phyloP scores from a whole-genome alignment of 805 yeast genomes.

The Ogataea nitratoaversa region DNA sequence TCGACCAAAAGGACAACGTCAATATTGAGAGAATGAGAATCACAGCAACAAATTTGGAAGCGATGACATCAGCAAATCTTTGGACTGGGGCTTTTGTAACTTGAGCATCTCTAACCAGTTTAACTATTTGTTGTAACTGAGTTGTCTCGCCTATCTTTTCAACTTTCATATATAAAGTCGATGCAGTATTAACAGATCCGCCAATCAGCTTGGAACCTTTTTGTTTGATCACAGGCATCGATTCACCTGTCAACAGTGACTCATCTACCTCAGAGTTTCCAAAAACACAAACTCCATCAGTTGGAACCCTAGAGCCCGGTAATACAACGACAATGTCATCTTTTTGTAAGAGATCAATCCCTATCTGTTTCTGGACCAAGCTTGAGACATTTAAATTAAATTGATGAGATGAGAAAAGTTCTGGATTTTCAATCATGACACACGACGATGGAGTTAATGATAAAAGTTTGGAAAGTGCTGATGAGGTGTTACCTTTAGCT shows the following conservation, averaged over 20 bases:
- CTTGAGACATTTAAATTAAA: conserved; percentile 5
- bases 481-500: conserved; percentile 91
- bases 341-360: conserved; percentile 72
- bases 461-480: conserved; percentile 77
- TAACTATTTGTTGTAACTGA: conserved; percentile 81
- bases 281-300: conserved; percentile 77
- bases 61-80: conserved; percentile 77
- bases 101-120: conserved; percentile 86
- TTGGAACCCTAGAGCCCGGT: conserved; percentile 88
- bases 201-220: conserved; percentile 69
- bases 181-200: conserved; percentile 85
- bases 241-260: conserved; percentile 88
- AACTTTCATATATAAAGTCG: conserved; percentile 65
- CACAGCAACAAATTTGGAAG: conserved; percentile 79
- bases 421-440: conserved; percentile 48
- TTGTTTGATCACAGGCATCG: conserved; percentile 64
- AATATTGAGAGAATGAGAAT: conserved; percentile 56
- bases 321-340: conserved; percentile 72
- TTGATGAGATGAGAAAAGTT: conserved; percentile 5
- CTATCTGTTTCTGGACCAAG: conserved; percentile 42
- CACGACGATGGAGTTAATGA: conserved; percentile 80
- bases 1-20: conserved; percentile 66
- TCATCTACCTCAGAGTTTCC: conserved; percentile 89
- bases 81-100: conserved; percentile 87
- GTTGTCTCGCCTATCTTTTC: conserved; percentile 76